A percentile compares a stretch with the other conserved stretches of the same genome.
phyloP scores from a whole-genome alignment of 306 rosid genomes.

The Cicer cuneatum region DNA sequence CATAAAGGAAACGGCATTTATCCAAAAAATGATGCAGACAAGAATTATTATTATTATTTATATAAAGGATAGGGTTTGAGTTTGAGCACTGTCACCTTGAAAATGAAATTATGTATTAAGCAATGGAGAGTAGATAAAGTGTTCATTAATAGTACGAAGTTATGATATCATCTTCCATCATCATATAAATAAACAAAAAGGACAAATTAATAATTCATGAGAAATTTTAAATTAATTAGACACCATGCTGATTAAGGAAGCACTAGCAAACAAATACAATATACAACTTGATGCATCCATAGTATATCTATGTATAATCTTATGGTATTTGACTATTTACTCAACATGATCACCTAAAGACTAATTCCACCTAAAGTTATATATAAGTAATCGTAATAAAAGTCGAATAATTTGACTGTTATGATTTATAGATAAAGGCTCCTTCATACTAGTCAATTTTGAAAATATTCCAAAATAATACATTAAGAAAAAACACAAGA shows the following conservation, averaged over 20 bases:
- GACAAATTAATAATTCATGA: not conserved
- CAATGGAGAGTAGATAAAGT: constrained; percentile 13
- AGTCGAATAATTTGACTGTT: no score
- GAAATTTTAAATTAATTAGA: not conserved
- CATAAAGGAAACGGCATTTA: not conserved
- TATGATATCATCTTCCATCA: constrained; percentile 7
- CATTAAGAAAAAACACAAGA: no score
- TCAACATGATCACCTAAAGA: no score
- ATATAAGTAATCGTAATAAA: no score
- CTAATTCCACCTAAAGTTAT: no score
- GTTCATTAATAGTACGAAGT: constrained; percentile 10
- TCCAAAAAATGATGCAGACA: constrained; percentile 12
- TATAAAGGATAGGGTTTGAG: constrained; percentile 30
- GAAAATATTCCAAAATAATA: no score
- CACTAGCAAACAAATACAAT: constrained; percentile 6
- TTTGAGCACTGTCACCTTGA: constrained; percentile 41
- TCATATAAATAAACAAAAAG: not conserved
- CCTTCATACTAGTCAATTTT: no score
- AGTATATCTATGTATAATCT: no score
- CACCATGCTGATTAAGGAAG: constrained; percentile 32
- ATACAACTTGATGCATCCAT: constrained; percentile 11
- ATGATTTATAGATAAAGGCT: no score
- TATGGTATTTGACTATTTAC: no score
- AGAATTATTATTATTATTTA: not conserved
- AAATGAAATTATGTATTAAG: constrained; percentile 21